Evolutionary conservation across 2,329 filamentous ascomycete genomes (phyloP).

Genomic region (Nemania sp.): DNA sequence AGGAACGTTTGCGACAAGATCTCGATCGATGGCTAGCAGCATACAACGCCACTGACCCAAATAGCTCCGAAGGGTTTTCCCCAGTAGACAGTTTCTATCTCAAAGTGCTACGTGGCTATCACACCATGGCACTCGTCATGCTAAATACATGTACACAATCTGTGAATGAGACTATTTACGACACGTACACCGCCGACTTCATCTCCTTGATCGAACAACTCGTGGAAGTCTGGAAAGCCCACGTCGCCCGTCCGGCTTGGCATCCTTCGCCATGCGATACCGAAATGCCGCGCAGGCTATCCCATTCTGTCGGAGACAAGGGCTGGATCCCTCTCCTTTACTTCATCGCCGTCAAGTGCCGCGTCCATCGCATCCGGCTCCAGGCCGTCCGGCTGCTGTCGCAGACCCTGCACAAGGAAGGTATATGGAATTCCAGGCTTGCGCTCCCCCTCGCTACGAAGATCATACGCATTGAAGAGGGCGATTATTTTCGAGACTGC

Average conservation of each 20-base stretch:
- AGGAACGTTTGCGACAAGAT: slow-evolving; percentile 18
- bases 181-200: slow-evolving; percentile 42
- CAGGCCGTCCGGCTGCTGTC: slow-evolving; percentile 34
- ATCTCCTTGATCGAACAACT: slow-evolving; percentile 35
- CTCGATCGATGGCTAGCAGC: slow-evolving; percentile 30
- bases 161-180: slow-evolving; percentile 43
- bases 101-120: slow-evolving; percentile 43
- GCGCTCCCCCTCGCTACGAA: slow-evolving; percentile 10
- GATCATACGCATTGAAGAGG: slow-evolving; percentile 24
- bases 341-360: slow-evolving; percentile 52
- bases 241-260: slow-evolving; percentile 15
- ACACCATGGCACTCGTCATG: slow-evolving; percentile 50
- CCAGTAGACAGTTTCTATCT: slow-evolving; percentile 31
- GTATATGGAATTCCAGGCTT: slow-evolving; percentile 23
- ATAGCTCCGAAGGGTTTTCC: slow-evolving; percentile 18
- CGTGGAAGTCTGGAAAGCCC: slow-evolving; percentile 16
- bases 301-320: slow-evolving; percentile 45
- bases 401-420: slow-evolving; percentile 23
- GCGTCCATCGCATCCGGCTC: slow-evolving; percentile 44
- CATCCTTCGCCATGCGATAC: slow-evolving; percentile 1
- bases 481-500: slow-evolving; percentile 10
- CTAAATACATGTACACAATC: slow-evolving; percentile 39
- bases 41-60: slow-evolving; percentile 32
- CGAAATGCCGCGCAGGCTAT: slow-evolving; percentile 34
- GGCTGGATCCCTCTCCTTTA: slow-evolving; percentile 52